Evolutionary conservation across 345 rosid genomes (phyloP).

Genomic region (Kernera saxatilis): DNA sequence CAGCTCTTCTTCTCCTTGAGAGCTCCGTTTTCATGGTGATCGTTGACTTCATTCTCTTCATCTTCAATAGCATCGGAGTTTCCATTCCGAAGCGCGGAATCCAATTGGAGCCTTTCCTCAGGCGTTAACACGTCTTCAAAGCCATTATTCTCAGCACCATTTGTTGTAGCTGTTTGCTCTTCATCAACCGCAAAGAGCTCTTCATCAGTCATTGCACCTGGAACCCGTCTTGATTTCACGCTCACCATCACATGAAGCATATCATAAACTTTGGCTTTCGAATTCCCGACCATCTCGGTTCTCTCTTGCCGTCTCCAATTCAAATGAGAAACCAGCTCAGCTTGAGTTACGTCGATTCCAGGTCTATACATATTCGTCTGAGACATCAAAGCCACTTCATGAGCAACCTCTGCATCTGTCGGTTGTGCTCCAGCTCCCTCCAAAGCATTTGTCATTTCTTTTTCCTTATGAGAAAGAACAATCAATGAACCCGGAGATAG

Average conservation of each 20-base stretch:
- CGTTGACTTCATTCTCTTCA: slow-evolving; percentile 54
- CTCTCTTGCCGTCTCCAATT: slow-evolving; percentile 99
- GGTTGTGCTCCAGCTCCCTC: slow-evolving; percentile 97
- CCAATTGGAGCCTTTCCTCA: slow-evolving; percentile 83
- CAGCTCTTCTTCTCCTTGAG: slow-evolving; percentile 87
- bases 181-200: slow-evolving; percentile 91
- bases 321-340: slow-evolving; percentile 81
- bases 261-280: slow-evolving; percentile 97
- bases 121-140: slow-evolving; percentile 79
- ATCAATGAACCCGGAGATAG: slow-evolving; percentile 74
- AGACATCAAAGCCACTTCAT: slow-evolving; percentile 92
- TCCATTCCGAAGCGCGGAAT: slow-evolving; percentile 67
- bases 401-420: slow-evolving; percentile 88
- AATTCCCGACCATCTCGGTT: slow-evolving; percentile 84
- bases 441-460: slow-evolving; percentile 90
- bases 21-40: slow-evolving; percentile 53
- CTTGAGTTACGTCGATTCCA: slow-evolving; percentile 97
- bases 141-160: slow-evolving; percentile 57
- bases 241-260: slow-evolving; percentile 98
- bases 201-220: slow-evolving; percentile 98
- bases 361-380: slow-evolving; percentile 99
- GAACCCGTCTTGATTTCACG: slow-evolving; percentile 93
- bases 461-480: slow-evolving; percentile 91
- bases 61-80: slow-evolving; percentile 63
- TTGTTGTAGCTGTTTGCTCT: slow-evolving; percentile 42